These are phyloP conservation scores for Paecilomyces sp. DNA, from an alignment of 2,329 filamentous ascomycete species.

Conservation along the genomic window DNA sequence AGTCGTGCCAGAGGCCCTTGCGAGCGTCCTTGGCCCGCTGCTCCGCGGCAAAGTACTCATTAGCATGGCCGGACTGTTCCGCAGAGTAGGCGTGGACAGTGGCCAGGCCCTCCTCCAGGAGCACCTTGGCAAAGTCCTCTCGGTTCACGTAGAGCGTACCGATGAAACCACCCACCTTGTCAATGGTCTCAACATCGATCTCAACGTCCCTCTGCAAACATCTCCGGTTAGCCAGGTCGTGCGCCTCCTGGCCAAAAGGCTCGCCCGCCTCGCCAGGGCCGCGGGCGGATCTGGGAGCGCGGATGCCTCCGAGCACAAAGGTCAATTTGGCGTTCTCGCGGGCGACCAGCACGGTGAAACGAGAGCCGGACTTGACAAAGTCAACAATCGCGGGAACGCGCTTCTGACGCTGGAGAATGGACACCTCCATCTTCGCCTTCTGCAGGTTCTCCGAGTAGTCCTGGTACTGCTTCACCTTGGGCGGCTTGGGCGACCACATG, in stretches of 20 bases:
- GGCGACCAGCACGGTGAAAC: slow-evolving; percentile 86
- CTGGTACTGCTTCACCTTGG: slow-evolving; percentile 72
- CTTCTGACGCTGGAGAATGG: slow-evolving; percentile 80
- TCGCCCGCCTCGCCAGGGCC: slow-evolving; percentile 75
- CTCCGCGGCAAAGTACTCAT: slow-evolving; percentile 81
- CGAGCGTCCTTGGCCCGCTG: slow-evolving; percentile 79
- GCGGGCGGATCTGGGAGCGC: slow-evolving; percentile 78
- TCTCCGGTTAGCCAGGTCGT: slow-evolving; percentile 81
- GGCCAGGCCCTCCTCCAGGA: slow-evolving; percentile 90
- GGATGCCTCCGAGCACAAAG: slow-evolving; percentile 87
- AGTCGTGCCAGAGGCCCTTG: slow-evolving; percentile 89
- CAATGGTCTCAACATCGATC: slow-evolving; percentile 87
- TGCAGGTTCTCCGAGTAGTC: slow-evolving; percentile 90
- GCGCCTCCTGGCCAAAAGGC: slow-evolving; percentile 89
- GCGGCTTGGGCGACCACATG: slow-evolving; percentile 87
- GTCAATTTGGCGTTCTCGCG: slow-evolving; percentile 92
- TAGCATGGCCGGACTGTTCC: slow-evolving; percentile 85
- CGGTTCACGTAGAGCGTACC: slow-evolving; percentile 88
- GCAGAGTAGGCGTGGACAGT: slow-evolving; percentile 92
- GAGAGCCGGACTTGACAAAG: slow-evolving; percentile 93
- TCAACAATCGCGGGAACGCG: slow-evolving; percentile 90
- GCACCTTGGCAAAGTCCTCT: slow-evolving; percentile 87
- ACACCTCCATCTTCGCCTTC: slow-evolving; percentile 90
- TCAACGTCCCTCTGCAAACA: slow-evolving; percentile 94
- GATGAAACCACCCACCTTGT: slow-evolving; percentile 97